Evolutionary conservation across 208 protist genomes (phyloP).

Genomic region (Leishmania amazonensis): DNA sequence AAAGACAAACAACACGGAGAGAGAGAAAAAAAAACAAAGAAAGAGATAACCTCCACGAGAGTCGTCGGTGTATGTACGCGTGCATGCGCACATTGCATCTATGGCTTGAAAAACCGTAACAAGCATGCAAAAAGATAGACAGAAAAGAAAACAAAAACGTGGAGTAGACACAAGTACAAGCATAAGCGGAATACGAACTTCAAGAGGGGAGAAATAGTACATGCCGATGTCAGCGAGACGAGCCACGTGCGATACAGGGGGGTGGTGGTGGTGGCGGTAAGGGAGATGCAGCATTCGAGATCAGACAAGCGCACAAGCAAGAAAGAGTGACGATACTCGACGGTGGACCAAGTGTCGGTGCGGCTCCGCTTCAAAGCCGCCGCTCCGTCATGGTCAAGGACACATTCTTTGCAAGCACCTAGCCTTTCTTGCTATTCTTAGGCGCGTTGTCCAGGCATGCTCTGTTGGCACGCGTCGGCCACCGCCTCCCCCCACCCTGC

Average conservation of each 20-base stretch:
- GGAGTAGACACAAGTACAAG: neutral
- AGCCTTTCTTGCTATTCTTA: neutral
- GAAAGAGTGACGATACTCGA: neutral
- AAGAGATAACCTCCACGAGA: neutral
- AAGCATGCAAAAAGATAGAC: neutral
- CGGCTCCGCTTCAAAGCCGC: neutral
- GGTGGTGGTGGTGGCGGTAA: neutral
- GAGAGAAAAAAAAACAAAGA: slow-evolving; percentile 5
- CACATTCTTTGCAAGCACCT: neutral
- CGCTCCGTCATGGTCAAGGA: neutral
- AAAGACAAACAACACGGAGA: neutral
- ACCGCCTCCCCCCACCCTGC: neutral
- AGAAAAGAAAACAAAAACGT: neutral
- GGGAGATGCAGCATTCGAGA: neutral
- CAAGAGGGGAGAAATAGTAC: neutral
- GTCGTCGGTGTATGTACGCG: neutral
- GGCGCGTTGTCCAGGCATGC: neutral
- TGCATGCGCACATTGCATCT: neutral
- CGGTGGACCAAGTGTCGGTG: neutral
- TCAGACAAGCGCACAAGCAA: neutral
- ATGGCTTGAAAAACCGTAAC: neutral
- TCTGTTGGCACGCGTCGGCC: neutral
- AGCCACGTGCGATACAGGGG: neutral
- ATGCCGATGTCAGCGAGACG: neutral
- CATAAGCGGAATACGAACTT: neutral